Evolutionary conservation across 441 rosid species (phyloP), one percentile per base, ranked within the genome.

Genomic region (Biscutella laevigata): DNA sequence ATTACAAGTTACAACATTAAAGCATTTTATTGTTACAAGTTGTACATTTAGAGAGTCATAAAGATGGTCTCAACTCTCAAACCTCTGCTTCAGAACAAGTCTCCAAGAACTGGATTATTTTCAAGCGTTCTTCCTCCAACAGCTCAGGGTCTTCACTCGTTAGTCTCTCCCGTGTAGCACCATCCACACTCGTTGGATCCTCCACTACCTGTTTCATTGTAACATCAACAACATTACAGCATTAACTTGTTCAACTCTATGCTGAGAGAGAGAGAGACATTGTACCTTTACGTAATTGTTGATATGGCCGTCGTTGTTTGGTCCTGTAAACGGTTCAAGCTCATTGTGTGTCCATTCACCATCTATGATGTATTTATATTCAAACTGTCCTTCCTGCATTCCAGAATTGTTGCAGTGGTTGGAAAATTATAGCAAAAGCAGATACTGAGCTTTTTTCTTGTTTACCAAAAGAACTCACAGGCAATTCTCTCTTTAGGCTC

Each of bases 341-440:
- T 75, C 37, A 46, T 85, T 88, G 77, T 67, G 56, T 5, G 33
- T 59, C 98, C 98, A 91, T 60, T 76, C 78, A 20, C 94, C 96
- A 68, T 91, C 84, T 44, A 88, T 71, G 29, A 88, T 73, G 66
- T 91, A 91, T 64, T 88, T 91, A 77, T 85, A 91, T 70, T 91
- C 98, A 8, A 83, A 91, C 53, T 53, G 59, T 64, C 98, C 98
- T 70, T 83, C 96, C 98, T 91, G 95, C 73, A 11, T 65, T 65
- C 57, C 41, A 64, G 20, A 49, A 19, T 64, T 8, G 30, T 4
- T 0, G 24, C 2, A 0, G 10, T 28, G 4, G 53, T 65, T 3
- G 0, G 64, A 57, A 15, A 22, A 22, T 22, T 25, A 22, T n/a
- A 16, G 28, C 33, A 16, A 10, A 37, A 38, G 6, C 6, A 37